phyloP scores from a whole-genome alignment of 768 basidiomycete genomes.

The Rhizopogon roseolus region DNA sequence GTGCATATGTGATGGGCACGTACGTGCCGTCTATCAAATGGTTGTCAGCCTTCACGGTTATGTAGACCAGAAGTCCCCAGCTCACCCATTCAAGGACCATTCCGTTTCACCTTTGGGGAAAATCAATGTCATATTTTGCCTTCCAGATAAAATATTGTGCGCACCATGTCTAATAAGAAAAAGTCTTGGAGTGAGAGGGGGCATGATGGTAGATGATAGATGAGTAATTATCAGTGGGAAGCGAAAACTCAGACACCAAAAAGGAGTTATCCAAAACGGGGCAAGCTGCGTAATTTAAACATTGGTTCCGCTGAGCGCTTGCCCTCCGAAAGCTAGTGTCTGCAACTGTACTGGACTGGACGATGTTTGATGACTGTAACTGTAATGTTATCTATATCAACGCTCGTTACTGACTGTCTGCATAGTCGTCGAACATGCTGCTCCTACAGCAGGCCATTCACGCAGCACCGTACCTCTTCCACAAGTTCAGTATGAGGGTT shows the following conservation, averaged over 20 bases:
- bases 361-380: slow-evolving; percentile 65
- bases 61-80: neutral
- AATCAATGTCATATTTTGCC: neutral
- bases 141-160: neutral
- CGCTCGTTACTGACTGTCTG: slow-evolving; percentile 4
- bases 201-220: slow-evolving; percentile 12
- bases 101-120: slow-evolving; percentile 74
- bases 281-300: neutral
- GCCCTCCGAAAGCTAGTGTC: too few species aligned
- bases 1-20: slow-evolving; percentile 13
- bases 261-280: neutral
- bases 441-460: slow-evolving; percentile 36
- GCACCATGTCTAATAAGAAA: slow-evolving; percentile 79
- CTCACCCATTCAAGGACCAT: slow-evolving; percentile 85
- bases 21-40: slow-evolving; percentile 55
- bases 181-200: slow-evolving; percentile 63
- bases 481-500: slow-evolving; percentile 79
- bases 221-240: neutral
- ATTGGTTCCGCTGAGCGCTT: neutral
- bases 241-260: neutral
- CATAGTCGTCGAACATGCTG: slow-evolving; percentile 84
- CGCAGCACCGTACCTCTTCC: slow-evolving; percentile 39
- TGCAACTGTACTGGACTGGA: neutral
- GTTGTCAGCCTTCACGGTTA: slow-evolving; percentile 5
- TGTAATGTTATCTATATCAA: neutral